These are phyloP conservation scores for Melaleuca quinquenervia DNA, from an alignment of 345 rosid species.

Conservation along the genomic window DNA sequence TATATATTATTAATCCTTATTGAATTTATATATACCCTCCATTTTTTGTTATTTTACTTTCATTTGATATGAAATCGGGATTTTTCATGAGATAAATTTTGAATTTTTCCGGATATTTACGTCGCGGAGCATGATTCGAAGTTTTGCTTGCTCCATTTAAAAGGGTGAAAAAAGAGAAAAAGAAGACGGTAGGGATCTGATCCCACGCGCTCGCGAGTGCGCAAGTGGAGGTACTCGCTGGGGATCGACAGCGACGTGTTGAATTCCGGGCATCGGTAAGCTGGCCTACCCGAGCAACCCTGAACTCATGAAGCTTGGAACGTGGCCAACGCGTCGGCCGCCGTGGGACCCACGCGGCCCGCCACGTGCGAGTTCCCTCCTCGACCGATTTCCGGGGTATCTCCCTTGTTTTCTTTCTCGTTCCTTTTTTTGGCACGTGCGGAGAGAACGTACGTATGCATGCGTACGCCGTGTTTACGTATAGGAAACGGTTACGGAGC, in stretches of 20 bases:
- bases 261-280: not conserved
- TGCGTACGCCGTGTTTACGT: not conserved
- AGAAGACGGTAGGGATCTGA: not conserved
- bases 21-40: no score
- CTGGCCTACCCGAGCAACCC: not conserved
- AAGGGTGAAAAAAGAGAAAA: not conserved
- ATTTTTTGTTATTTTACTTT: no score
- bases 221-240: not conserved
- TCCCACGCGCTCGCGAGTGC: not conserved
- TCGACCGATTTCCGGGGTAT: no score
- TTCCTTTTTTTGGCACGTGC: not conserved
- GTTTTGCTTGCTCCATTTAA: not conserved
- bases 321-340: not conserved
- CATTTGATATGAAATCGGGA: no score
- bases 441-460: not conserved
- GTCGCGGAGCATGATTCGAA: no score
- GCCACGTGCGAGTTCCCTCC: not conserved
- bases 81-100: no score
- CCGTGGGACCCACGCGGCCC: not conserved
- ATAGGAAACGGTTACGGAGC: no score
- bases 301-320: not conserved
- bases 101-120: no score
- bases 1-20: no score
- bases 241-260: not conserved
- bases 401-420: not conserved